Percentiles rank a stretch among this genome's conserved stretches.
Evolutionary conservation across 176 grass and related monocot genomes (phyloP).

Genomic region (Zizania latifolia): DNA sequence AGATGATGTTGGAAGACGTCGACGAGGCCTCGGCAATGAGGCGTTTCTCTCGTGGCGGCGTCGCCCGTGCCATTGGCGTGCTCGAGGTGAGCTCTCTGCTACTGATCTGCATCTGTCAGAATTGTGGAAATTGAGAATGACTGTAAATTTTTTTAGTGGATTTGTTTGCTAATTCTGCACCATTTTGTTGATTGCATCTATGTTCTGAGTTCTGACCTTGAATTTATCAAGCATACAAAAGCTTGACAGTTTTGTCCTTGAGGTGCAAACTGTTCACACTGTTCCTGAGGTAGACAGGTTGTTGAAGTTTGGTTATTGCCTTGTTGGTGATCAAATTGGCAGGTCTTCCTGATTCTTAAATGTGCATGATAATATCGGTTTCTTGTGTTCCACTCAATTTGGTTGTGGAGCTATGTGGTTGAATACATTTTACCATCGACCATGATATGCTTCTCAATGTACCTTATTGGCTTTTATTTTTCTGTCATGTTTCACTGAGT

Average conservation of each 20-base stretch:
- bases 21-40: constrained; percentile 33
- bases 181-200: not conserved
- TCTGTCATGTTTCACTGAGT: not conserved
- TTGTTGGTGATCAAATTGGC: not conserved
- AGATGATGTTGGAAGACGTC: constrained; percentile 59
- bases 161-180: not conserved
- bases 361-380: not conserved
- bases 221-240: not conserved
- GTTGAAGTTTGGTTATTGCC: not conserved
- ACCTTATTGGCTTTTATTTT: not conserved
- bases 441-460: not conserved
- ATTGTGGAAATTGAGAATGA: not conserved
- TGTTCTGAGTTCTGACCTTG: not conserved
- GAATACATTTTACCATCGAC: not conserved
- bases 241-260: not conserved
- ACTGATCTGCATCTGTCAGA: not conserved
- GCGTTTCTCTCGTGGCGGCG: constrained; percentile 51
- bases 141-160: not conserved
- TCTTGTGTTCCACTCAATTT: not conserved
- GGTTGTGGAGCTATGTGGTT: not conserved
- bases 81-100: constrained; percentile 60
- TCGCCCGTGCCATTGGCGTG: constrained; percentile 50
- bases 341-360: not conserved
- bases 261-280: not conserved
- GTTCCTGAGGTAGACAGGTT: not conserved